phyloP scores from a whole-genome alignment of 805 yeast genomes.

The Candida krabiensis region DNA sequence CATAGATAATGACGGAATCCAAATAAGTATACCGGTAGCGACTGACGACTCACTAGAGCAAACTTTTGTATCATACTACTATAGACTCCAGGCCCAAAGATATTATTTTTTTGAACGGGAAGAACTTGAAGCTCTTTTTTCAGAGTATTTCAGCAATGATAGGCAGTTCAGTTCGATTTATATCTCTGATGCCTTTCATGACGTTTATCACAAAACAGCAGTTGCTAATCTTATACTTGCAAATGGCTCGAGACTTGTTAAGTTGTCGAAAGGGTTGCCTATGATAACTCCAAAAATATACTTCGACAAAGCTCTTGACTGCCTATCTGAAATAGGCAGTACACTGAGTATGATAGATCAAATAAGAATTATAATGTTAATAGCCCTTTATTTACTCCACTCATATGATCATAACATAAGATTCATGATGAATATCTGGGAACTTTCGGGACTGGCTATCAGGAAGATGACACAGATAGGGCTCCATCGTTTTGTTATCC shows the following conservation, averaged over 20 bases:
- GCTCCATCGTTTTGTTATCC: constrained; percentile 12
- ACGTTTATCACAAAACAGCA: constrained; percentile 5
- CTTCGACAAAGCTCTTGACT: constrained; percentile 14
- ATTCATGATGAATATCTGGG: constrained; percentile 21
- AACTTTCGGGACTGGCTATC: constrained; percentile 17
- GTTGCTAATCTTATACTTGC: constrained; percentile 14
- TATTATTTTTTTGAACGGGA: constrained; percentile 15
- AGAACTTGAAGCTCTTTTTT: constrained; percentile 10
- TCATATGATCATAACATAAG: constrained; percentile 16
- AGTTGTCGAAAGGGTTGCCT: constrained; percentile 9
- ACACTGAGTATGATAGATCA: constrained; percentile 11
- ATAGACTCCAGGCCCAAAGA: constrained; percentile 13
- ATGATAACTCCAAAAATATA: constrained; percentile 12
- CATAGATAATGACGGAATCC: constrained; percentile 4
- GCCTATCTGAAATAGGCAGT: constrained; percentile 2
- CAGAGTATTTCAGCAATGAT: constrained; percentile 3
- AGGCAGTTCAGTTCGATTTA: not conserved
- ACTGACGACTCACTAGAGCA: constrained; percentile 5
- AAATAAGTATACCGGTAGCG: not conserved
- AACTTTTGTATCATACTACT: constrained; percentile 11
- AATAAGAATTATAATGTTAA: constrained; percentile 16
- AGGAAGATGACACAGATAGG: constrained; percentile 18
- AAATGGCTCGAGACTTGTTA: constrained; percentile 15
- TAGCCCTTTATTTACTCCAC: constrained; percentile 16
- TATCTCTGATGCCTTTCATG: constrained; percentile 1